These are phyloP conservation scores for Plasmopara halstedii DNA, from an alignment of 352 stramenopile species.

Conservation along the genomic window DNA sequence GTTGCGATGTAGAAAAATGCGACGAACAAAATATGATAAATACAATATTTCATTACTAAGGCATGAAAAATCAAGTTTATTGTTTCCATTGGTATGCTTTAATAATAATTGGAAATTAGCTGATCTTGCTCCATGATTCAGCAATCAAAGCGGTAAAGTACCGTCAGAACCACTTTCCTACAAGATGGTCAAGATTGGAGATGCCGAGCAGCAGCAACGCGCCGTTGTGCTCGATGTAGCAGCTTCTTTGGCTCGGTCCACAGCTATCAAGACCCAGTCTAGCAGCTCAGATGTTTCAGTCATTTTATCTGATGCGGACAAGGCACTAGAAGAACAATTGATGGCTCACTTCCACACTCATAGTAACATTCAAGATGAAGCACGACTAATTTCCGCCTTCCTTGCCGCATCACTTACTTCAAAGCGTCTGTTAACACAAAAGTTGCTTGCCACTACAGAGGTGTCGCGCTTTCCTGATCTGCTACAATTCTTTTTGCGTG, in stretches of 20 bases:
- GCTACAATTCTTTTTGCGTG: conserved; percentile 58
- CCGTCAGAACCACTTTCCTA: conserved; percentile 13
- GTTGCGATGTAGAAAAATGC: too few species aligned
- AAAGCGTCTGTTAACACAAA: conserved; percentile 33
- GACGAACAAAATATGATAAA: too few species aligned
- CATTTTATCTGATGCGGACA: conserved; percentile 7
- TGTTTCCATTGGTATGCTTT: too few species aligned
- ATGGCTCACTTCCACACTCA: conserved; percentile 28
- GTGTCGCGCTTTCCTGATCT: conserved; percentile 34
- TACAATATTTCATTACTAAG: too few species aligned
- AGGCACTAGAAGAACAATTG: conserved; percentile 38
- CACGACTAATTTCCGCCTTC: conserved; percentile 32
- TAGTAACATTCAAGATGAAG: conserved; percentile 3
- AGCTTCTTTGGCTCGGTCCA: conserved; percentile 5
- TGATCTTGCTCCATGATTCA: too few species aligned
- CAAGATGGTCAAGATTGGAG: conserved; percentile 23
- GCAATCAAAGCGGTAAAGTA: too few species aligned
- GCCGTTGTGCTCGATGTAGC: conserved; percentile 13
- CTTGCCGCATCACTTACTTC: conserved; percentile 25
- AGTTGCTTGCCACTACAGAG: conserved; percentile 13
- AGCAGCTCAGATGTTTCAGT: neutral
- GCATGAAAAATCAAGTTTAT: too few species aligned
- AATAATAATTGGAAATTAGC: too few species aligned
- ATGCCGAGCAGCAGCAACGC: conserved; percentile 5
- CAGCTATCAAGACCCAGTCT: neutral